Base-by-base conservation (phyloP, 768 basidiomycete species). In the Agrocybe pediades region DNA sequence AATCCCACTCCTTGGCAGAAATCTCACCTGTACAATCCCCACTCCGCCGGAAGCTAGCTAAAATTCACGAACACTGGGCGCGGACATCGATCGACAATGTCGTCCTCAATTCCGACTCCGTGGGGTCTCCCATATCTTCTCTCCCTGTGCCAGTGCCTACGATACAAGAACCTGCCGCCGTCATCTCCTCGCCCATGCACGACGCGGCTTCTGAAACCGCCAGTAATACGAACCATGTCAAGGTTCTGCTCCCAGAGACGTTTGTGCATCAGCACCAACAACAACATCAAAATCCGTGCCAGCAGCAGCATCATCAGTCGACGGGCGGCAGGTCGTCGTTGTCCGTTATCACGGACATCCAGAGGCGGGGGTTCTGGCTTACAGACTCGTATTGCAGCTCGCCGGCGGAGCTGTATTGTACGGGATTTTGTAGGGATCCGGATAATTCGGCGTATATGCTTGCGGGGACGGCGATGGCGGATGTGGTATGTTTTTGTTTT, bases 401-500 rank as follows among this genome's bases (percentile, higher is more conserved):
- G 1, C 74, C 75, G 0, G 65, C 68, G 3, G 61, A 62, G 2
- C n/a, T 60, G 46, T 63, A 63, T 43, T 63, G 62, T 42, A 62
- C 64, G 16, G 74, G 74, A 1, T 68, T 60, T 21, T 74, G 73
- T 51, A 55, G 60, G 11, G 59, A 60, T 1, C 29, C n/a, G n/a
- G 59, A 61, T 2, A 41, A 50, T n/a, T 46, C 55, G 17, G 19
- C 30, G 4, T 44, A 50, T 17, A 40, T 42, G 2, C 49, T 58
- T 16, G 51, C 53, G 5, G 23, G 33, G n/a, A 51, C 21, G 13
- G 26, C 42, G 13, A 1, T 39, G 2, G 67, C 70, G 0, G 65
- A 72, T 51, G 72, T 74, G 50, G 72, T 73, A 47, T 16, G 70
- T 63, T 50, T 9, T 33, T 24, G 2, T 25, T 21, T 26, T 26